Evolutionary conservation across 805 yeast genomes (phyloP).

Genomic region (Pichia pseudocactophila): DNA sequence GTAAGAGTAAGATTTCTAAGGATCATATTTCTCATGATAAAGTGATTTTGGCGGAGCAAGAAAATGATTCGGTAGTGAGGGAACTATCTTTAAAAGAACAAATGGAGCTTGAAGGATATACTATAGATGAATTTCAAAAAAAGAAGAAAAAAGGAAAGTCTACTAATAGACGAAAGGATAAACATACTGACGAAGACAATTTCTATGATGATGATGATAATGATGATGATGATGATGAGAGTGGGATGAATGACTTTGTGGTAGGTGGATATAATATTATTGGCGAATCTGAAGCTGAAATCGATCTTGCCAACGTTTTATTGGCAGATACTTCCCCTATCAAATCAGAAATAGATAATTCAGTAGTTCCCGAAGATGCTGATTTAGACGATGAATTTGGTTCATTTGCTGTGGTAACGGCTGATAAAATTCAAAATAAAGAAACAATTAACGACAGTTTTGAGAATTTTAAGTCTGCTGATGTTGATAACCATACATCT

Average conservation of each 20-base stretch:
- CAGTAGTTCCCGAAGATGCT: neutral
- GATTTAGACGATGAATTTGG: constrained; percentile 1
- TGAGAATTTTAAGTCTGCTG: too few species aligned
- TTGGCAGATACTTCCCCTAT: too few species aligned
- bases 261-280: constrained; percentile 1
- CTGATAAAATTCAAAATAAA: too few species aligned
- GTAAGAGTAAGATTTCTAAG: constrained; percentile 23
- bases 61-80: neutral
- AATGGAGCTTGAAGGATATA: constrained; percentile 9
- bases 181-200: neutral
- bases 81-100: constrained; percentile 5
- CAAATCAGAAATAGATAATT: too few species aligned
- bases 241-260: neutral
- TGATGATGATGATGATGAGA: neutral
- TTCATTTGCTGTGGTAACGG: neutral
- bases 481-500: too few species aligned
- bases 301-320: neutral
- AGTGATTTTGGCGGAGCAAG: neutral
- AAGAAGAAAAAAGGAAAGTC: neutral
- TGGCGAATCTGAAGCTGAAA: neutral
- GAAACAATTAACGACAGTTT: too few species aligned
- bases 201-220: constrained; percentile 4
- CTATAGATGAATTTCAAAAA: neutral
- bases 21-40: constrained; percentile 21
- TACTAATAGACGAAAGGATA: neutral